These are phyloP conservation scores for Encephalitozoon intestinalis DNA, from an alignment of 371 early-diverging fungal genomes.

Conservation along the genomic window DNA sequence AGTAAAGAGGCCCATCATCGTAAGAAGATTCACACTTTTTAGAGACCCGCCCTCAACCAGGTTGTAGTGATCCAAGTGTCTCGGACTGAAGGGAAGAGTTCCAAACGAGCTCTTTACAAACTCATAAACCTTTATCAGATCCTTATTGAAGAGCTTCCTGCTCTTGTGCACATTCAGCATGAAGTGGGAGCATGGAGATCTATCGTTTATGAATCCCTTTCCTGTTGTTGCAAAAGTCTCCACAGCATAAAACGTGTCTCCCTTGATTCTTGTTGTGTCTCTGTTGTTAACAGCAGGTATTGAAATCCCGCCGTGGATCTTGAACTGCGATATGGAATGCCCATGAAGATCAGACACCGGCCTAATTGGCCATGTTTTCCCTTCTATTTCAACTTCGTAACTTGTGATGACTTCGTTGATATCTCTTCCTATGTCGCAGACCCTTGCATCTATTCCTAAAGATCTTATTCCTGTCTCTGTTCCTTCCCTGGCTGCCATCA, in stretches of 20 bases:
- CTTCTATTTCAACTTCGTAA: slow-evolving; percentile 86
- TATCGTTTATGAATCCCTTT: slow-evolving; percentile 79
- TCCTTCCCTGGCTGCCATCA: slow-evolving; percentile 84
- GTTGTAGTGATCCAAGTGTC: slow-evolving; percentile 82
- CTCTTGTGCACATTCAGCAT: slow-evolving; percentile 62
- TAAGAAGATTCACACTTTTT: slow-evolving; percentile 73
- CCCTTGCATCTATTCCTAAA: slow-evolving; percentile 86
- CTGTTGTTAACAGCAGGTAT: slow-evolving; percentile 83
- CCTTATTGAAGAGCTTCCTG: slow-evolving; percentile 60
- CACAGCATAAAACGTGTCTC: slow-evolving; percentile 89
- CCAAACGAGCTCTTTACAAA: slow-evolving; percentile 83
- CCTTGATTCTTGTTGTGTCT: slow-evolving; percentile 84
- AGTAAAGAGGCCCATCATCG: slow-evolving; percentile 73
- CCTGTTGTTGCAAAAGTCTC: slow-evolving; percentile 98
- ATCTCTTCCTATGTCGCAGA: slow-evolving; percentile 91
- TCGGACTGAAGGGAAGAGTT: slow-evolving; percentile 90
- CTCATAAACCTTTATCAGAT: slow-evolving; percentile 72
- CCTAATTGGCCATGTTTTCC: slow-evolving; percentile 74
- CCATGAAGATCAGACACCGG: slow-evolving; percentile 92
- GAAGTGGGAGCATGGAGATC: slow-evolving; percentile 87
- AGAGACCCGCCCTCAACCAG: slow-evolving; percentile 68
- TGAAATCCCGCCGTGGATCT: slow-evolving; percentile 88
- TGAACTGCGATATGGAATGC: slow-evolving; percentile 84
- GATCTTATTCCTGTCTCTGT: slow-evolving; percentile 87
- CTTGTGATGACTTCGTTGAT: slow-evolving; percentile 93